Percentiles rank a stretch among this genome's conserved stretches.
These are phyloP conservation scores for Solidago caesia DNA, from an alignment of 129 eudicot genomes.

Conservation along the genomic window DNA sequence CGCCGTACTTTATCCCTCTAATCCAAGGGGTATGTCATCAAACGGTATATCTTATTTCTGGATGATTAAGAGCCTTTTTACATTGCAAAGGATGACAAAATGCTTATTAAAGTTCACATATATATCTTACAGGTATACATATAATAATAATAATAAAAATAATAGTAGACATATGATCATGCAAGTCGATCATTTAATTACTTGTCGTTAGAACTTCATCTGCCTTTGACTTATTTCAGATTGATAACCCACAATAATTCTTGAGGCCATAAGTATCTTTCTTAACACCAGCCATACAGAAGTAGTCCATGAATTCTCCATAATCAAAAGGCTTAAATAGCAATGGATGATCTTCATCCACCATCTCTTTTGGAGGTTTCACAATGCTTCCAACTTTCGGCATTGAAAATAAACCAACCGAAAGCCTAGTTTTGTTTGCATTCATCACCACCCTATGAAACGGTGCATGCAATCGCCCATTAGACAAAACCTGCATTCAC, in stretches of 20 bases:
- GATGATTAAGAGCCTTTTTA: conserved; percentile 14
- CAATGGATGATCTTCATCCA: conserved; percentile 57
- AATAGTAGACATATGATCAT: conserved; percentile 13
- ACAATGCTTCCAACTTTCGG: conserved; percentile 38
- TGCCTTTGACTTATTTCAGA: background rate
- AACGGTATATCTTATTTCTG: background rate
- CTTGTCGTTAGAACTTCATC: background rate
- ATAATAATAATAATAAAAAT: background rate
- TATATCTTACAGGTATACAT: conserved; percentile 2
- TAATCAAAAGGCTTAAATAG: conserved; percentile 55
- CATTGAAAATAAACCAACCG: conserved; percentile 45
- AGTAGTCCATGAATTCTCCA: conserved; percentile 49
- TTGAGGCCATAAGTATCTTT: conserved; percentile 41
- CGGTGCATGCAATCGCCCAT: conserved; percentile 54
- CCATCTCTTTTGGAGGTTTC: conserved; percentile 43
- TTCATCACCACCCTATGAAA: conserved; percentile 54
- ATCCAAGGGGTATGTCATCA: too few species aligned
- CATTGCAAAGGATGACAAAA: too few species aligned
- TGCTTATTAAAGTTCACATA: conserved; percentile 19
- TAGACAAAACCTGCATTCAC: conserved; percentile 70
- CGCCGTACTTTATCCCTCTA: too few species aligned
- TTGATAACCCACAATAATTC: conserved; percentile 50
- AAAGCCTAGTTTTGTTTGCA: conserved; percentile 40
- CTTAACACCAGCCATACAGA: conserved; percentile 47
- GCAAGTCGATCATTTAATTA: too few species aligned